These are phyloP conservation scores for Fusarium kyushuense DNA, from an alignment of 2,329 filamentous ascomycete genomes.

Conservation along the genomic window DNA sequence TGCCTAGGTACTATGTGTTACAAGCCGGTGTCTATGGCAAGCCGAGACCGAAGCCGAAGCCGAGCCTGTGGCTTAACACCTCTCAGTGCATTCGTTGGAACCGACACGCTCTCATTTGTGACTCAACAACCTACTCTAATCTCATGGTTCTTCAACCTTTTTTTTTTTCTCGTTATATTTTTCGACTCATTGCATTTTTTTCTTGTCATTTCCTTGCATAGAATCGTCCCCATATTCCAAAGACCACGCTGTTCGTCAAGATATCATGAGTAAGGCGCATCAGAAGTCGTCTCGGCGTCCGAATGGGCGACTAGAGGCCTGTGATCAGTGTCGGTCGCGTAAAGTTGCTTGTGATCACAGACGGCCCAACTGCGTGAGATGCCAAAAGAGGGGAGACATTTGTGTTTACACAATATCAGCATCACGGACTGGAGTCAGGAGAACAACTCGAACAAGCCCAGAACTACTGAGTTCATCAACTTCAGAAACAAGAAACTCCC, in stretches of 20 bases:
- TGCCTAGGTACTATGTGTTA: background rate
- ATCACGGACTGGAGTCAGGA: conserved; percentile 16
- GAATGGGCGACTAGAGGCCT: conserved; percentile 33
- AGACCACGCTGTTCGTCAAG: background rate
- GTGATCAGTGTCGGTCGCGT: conserved; percentile 32
- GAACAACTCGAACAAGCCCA: background rate
- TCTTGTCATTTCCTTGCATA: background rate
- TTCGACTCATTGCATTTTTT: no score
- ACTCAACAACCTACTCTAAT: background rate
- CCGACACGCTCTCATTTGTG: background rate
- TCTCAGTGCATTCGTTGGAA: background rate
- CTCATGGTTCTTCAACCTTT: background rate
- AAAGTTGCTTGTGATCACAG: conserved; percentile 35
- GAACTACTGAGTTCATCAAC: background rate
- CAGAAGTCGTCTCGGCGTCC: conserved; percentile 11
- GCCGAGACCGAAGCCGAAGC: conserved; percentile 30
- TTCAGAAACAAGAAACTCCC: conserved; percentile 5
- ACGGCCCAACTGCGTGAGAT: conserved; percentile 44
- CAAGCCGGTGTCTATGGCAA: background rate
- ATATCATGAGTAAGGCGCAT: conserved; percentile 4
- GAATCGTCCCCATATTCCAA: background rate
- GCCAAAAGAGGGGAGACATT: conserved; percentile 48
- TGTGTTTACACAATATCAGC: conserved; percentile 53
- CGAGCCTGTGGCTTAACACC: conserved; percentile 1
- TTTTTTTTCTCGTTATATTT: no score